phyloP scores from a whole-genome alignment of 345 rosid genomes.

The Theobroma cacao region DNA sequence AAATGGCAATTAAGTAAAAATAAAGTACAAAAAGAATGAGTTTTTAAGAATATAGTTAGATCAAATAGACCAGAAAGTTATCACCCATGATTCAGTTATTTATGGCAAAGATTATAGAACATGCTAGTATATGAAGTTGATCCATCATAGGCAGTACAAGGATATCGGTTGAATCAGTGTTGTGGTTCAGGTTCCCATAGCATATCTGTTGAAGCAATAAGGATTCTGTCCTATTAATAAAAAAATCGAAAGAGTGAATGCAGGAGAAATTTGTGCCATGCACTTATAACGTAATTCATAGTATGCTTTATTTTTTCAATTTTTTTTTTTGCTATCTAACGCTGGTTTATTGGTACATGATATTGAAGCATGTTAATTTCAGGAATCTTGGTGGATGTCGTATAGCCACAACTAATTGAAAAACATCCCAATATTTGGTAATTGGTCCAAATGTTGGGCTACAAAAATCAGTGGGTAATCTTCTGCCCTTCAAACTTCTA shows the following conservation, averaged over 20 bases:
- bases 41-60: not conserved
- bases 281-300: not conserved
- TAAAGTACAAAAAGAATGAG: not conserved
- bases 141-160: not conserved
- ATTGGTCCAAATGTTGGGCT: no score
- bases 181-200: not conserved
- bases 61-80: not conserved
- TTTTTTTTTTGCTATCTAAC: not conserved
- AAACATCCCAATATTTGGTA: not conserved
- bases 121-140: not conserved
- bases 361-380: not conserved
- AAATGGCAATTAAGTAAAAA: not conserved
- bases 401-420: not conserved
- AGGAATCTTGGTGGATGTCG: not conserved
- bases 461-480: no score
- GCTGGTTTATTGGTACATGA: not conserved
- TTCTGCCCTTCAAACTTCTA: not conserved
- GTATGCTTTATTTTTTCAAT: no score
- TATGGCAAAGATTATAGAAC: not conserved
- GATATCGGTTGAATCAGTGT: not conserved
- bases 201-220: not conserved
- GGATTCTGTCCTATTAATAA: not conserved
- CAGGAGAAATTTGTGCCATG: not conserved
- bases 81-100: not conserved
- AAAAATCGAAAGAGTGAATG: no score